Evolutionary conservation across 208 protist genomes (phyloP).

Genomic region (Acanthamoeba royreba): DNA sequence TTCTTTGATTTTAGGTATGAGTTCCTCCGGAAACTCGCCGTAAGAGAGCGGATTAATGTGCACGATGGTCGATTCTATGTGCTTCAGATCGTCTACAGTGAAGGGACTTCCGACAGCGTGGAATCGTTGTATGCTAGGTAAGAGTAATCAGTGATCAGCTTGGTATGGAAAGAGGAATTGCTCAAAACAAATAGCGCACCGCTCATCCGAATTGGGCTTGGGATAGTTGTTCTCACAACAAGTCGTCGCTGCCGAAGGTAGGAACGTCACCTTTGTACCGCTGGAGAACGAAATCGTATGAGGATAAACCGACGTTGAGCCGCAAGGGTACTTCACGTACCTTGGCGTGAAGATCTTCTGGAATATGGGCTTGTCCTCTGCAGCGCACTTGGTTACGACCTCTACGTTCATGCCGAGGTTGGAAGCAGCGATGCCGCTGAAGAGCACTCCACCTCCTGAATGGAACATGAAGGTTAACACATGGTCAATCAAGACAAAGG

Average conservation of each 20-base stretch:
- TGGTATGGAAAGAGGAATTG: background rate
- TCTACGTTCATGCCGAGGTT: constrained; percentile 40
- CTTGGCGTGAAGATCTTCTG: background rate
- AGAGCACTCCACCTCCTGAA: constrained; percentile 4
- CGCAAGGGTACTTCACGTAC: background rate
- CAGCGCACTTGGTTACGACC: constrained; percentile 14
- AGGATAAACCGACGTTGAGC: background rate
- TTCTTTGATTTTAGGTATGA: constrained; percentile 17
- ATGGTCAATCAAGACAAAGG: too few relatives aligned
- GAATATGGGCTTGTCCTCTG: background rate
- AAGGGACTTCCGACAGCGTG: background rate
- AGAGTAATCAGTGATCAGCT: background rate
- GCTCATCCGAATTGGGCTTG: constrained; percentile 17
- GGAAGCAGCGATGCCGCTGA: constrained; percentile 20
- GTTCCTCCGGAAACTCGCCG: constrained; percentile 29
- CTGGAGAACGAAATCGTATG: background rate
- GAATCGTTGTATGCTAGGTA: background rate
- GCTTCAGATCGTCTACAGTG: background rate
- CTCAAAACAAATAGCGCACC: background rate
- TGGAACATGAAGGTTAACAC: too few relatives aligned
- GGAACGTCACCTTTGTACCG: background rate
- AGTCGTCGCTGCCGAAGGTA: background rate
- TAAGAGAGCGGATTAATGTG: constrained; percentile 1
- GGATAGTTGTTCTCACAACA: constrained; percentile 22
- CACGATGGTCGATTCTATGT: constrained; percentile 7